phyloP scores from a whole-genome alignment of 169 alveolate genomes.

The Cryptosporidium baileyi region DNA sequence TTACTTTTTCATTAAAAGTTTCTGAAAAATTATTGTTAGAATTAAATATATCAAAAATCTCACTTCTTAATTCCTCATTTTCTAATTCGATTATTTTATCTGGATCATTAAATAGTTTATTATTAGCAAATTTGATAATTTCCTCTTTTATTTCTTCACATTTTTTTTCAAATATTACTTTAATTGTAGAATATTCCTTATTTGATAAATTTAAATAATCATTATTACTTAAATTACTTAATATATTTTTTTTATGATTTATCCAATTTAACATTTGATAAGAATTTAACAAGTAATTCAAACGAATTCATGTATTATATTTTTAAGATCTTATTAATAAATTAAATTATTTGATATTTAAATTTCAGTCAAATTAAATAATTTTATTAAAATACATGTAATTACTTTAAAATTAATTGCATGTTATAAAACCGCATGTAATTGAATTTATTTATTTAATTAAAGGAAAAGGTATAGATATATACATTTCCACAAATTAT shows the following conservation, averaged over 20 bases:
- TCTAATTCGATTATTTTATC: background rate
- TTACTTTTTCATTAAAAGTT: background rate
- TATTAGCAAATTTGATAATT: background rate
- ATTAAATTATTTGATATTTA: background rate
- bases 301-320: background rate
- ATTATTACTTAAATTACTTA: background rate
- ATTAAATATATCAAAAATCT: background rate
- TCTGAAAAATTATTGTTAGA: background rate
- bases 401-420: no score
- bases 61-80: background rate
- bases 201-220: background rate
- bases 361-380: no score
- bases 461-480: no score
- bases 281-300: background rate
- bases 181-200: background rate
- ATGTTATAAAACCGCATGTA: no score
- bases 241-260: background rate
- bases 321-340: background rate
- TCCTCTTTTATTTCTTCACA: background rate
- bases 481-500: no score
- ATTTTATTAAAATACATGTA: no score
- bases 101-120: background rate
- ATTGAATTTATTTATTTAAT: no score
- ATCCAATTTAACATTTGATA: constrained; percentile 44
- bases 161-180: background rate